A percentile compares a stretch with the other conserved stretches of the same genome.
Evolutionary conservation across 2,329 filamentous ascomycete genomes (phyloP).

Genomic region (Fusarium sp.): DNA sequence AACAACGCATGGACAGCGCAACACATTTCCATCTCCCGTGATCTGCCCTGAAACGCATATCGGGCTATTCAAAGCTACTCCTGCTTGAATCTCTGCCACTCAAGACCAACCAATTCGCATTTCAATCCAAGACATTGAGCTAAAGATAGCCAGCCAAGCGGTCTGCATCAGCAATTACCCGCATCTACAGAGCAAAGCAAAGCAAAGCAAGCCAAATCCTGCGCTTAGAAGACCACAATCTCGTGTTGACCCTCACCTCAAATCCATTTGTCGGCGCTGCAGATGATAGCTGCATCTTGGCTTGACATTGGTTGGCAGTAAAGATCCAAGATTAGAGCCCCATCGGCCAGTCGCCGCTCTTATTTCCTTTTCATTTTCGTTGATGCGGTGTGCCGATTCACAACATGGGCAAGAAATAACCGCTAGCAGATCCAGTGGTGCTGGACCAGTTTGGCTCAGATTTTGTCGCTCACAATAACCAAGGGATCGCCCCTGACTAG

Average conservation of each 20-base stretch:
- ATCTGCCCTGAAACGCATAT: conserved; percentile 35
- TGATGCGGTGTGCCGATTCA: conserved; percentile 28
- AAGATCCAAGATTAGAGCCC: conserved; percentile 8
- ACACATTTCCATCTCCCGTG: conserved; percentile 7
- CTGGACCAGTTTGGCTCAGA: conserved; percentile 3
- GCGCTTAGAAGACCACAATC: conserved; percentile 1
- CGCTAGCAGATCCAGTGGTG: conserved; percentile 8
- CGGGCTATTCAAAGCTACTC: neutral
- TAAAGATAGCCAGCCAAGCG: conserved; percentile 36
- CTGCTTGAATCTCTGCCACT: conserved; percentile 3
- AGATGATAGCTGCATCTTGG: conserved; percentile 37
- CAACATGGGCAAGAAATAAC: conserved; percentile 19
- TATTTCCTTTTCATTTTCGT: conserved; percentile 10
- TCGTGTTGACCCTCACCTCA: conserved; percentile 19
- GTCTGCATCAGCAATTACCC: conserved; percentile 28
- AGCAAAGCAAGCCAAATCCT: conserved; percentile 18
- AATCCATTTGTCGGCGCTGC: conserved; percentile 34
- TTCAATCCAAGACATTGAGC: conserved; percentile 22
- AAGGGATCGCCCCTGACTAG: conserved; percentile 24
- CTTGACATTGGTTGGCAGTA: conserved; percentile 13
- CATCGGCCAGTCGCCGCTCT: conserved; percentile 27
- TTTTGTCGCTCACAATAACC: conserved; percentile 37
- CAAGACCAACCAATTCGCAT: conserved; percentile 13
- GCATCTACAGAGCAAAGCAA: neutral
- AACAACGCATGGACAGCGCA: conserved; percentile 20